Percentiles rank a stretch among this genome's conserved stretches.
These are phyloP conservation scores for Tricholoma sp. DNA, from an alignment of 768 basidiomycete species.

Conservation along the genomic window DNA sequence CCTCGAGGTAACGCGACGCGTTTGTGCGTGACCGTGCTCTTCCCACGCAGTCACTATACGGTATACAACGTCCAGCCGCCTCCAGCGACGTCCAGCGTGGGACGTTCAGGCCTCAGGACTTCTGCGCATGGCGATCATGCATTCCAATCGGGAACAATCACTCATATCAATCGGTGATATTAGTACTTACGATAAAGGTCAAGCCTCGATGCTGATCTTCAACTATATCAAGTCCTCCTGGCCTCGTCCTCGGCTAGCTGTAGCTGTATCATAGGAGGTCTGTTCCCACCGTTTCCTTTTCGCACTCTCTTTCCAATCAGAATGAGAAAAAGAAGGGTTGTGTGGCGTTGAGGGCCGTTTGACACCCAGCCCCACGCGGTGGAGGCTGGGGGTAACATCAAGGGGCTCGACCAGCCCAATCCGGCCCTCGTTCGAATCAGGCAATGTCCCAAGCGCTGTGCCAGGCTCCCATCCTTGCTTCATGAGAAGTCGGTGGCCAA, in stretches of 20 bases:
- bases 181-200: not conserved
- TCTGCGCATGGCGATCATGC: not conserved
- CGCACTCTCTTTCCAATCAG: conserved; percentile 35
- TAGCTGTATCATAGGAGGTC: conserved; percentile 3
- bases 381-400: conserved; percentile 34
- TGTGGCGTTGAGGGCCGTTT: conserved; percentile 17
- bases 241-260: not conserved
- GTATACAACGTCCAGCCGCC: too few species aligned
- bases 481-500: conserved; percentile 64
- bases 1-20: conserved; percentile 23
- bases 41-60: too few species aligned
- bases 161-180: not conserved
- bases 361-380: conserved; percentile 56
- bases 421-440: conserved; percentile 25
- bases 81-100: too few species aligned
- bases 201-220: not conserved
- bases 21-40: conserved; percentile 11
- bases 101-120: not conserved
- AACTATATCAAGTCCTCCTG: not conserved
- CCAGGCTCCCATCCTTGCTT: conserved; percentile 81
- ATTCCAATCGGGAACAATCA: conserved; percentile 5
- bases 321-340: conserved; percentile 12
- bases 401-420: conserved; percentile 54
- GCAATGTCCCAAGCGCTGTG: conserved; percentile 39
- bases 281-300: conserved; percentile 36